Conservation (phyloP, 2,329 filamentous ascomycete genomes). For the Fusarium bactridioides region DNA sequence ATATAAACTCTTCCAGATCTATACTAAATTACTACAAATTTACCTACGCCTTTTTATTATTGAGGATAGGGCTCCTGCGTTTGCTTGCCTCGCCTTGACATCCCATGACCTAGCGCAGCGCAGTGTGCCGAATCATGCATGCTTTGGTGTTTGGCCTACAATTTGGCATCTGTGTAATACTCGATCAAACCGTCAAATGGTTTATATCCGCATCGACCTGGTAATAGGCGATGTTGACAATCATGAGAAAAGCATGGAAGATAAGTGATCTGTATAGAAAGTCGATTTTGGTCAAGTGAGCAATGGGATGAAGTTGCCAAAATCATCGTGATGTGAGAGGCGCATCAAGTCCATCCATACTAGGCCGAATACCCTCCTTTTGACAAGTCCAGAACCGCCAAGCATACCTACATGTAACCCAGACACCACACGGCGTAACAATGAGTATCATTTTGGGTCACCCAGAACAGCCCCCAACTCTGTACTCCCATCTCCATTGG, state of each 20-base stretch:
- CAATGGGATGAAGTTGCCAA: not conserved
- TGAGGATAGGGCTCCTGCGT: not conserved
- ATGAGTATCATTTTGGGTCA: not conserved
- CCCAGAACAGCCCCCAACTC: not conserved
- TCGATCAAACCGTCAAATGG: not conserved
- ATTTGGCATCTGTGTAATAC: not conserved
- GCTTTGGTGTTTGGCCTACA: no score
- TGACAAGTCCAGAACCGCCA: not conserved
- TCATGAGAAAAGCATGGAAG: rapidly evolving
- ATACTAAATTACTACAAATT: not conserved
- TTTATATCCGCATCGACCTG: rapidly evolving
- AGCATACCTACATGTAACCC: not conserved
- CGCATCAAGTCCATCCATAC: not conserved
- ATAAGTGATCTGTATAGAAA: not conserved
- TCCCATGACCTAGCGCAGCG: not conserved
- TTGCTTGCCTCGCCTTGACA: not conserved
- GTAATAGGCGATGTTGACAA: not conserved
- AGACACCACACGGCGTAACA: not conserved
- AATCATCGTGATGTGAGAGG: not conserved
- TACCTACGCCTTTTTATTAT: not conserved
- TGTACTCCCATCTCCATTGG: not conserved
- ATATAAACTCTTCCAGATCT: no score
- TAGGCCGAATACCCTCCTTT: not conserved
- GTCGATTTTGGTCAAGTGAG: rapidly evolving
- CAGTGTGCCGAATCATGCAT: no score